Evolutionary conservation across 2,329 filamentous ascomycete genomes (phyloP).

Genomic region (Cercospora janseana): DNA sequence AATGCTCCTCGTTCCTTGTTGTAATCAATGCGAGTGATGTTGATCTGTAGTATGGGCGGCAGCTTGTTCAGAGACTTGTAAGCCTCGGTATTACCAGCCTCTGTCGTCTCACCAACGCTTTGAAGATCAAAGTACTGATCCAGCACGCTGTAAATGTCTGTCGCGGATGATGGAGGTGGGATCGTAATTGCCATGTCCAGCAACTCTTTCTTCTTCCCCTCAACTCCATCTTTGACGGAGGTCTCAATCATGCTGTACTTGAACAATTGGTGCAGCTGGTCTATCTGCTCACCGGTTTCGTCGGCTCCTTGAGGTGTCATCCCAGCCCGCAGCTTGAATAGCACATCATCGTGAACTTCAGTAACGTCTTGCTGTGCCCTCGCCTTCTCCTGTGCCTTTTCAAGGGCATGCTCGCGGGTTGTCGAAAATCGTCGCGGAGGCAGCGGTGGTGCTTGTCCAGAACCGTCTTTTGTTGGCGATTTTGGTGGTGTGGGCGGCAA

Average conservation of each 20-base stretch:
- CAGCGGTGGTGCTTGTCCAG: conserved; percentile 51
- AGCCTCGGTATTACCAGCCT: conserved; percentile 54
- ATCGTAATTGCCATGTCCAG: conserved; percentile 62
- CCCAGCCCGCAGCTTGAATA: conserved; percentile 86
- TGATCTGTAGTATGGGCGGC: conserved; percentile 86
- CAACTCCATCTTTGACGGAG: conserved; percentile 22
- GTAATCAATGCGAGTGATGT: conserved; percentile 78
- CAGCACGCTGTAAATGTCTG: conserved; percentile 77
- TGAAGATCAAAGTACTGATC: conserved; percentile 83
- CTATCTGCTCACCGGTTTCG: conserved; percentile 71
- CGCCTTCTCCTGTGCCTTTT: conserved; percentile 59
- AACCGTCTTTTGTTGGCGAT: conserved; percentile 39
- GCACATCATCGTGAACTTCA: conserved; percentile 89
- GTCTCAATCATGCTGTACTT: conserved; percentile 29
- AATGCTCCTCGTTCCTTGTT: conserved; percentile 58
- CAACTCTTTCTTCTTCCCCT: conserved; percentile 20
- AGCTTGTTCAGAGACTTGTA: conserved; percentile 63
- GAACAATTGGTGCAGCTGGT: conserved; percentile 46
- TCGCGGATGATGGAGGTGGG: conserved; percentile 56
- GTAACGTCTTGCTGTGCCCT: conserved; percentile 82
- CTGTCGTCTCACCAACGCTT: conserved; percentile 59
- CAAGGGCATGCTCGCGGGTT: conserved; percentile 37
- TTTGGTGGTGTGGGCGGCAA: conserved; percentile 33
- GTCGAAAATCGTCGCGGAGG: conserved; percentile 40
- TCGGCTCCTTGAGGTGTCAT: conserved; percentile 67